Evolutionary conservation across 768 basidiomycete species (phyloP).

Genomic region (Zangia roseola): DNA sequence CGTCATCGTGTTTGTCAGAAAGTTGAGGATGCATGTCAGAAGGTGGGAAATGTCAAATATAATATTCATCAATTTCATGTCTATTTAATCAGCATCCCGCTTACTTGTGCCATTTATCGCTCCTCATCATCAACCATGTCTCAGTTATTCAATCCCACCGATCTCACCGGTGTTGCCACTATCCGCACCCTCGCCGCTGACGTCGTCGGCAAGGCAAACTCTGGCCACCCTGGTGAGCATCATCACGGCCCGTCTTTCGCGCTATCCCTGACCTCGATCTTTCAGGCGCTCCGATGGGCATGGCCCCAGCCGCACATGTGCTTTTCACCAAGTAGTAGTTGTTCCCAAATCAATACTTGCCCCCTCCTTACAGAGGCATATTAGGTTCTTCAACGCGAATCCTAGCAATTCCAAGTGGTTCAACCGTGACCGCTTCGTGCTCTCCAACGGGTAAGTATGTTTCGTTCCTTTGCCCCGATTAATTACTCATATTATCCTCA

Average conservation of each 20-base stretch:
- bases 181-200: slow-evolving; percentile 77
- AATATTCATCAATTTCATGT: neutral
- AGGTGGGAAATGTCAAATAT: neutral
- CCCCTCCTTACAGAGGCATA: neutral
- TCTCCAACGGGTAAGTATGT: slow-evolving; percentile 91
- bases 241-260: neutral
- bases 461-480: neutral
- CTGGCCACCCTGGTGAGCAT: slow-evolving; percentile 80
- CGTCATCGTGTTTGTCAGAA: slow-evolving; percentile 63
- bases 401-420: slow-evolving; percentile 90
- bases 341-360: neutral
- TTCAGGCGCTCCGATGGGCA: slow-evolving; percentile 88
- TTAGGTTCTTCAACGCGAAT: slow-evolving; percentile 84
- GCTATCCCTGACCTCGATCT: neutral
- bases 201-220: slow-evolving; percentile 85
- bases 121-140: slow-evolving; percentile 35
- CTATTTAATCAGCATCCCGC: slow-evolving; percentile 9
- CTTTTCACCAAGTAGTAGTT: slow-evolving; percentile 65
- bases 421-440: slow-evolving; percentile 95
- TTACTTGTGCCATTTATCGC: neutral
- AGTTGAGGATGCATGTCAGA: slow-evolving; percentile 65
- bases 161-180: slow-evolving; percentile 63
- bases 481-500: slow-evolving; percentile 8
- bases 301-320: slow-evolving; percentile 82
- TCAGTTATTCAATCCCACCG: slow-evolving; percentile 37